These are phyloP conservation scores for Hyphopichia wangnamkhiaoensis DNA, from an alignment of 1,139 yeast species.

Conservation along the genomic window DNA sequence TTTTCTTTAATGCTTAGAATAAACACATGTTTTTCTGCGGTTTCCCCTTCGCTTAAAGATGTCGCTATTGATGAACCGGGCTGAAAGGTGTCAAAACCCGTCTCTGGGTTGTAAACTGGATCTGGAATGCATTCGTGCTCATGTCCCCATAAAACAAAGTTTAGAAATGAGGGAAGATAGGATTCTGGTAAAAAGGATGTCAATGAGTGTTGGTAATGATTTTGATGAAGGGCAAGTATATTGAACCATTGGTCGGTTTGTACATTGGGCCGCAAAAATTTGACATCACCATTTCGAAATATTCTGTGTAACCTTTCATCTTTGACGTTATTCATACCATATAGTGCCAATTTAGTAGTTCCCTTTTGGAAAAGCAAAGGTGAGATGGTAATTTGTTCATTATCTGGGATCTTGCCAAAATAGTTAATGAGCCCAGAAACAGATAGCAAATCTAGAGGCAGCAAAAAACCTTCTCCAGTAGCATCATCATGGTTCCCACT, in stretches of 20 bases:
- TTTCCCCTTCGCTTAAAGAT: conserved; percentile 83
- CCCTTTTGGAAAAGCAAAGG: conserved; percentile 88
- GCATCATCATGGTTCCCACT: conserved; percentile 98
- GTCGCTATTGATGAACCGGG: conserved; percentile 97
- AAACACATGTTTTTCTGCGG: conserved; percentile 72
- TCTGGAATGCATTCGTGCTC: conserved; percentile 92
- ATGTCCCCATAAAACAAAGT: conserved; percentile 94
- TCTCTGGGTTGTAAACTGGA: conserved; percentile 63
- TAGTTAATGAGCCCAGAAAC: conserved; percentile 85
- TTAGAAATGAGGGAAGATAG: conserved; percentile 77
- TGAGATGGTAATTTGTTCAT: conserved; percentile 70
- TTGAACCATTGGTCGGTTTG: conserved; percentile 76
- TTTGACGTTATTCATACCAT: conserved; percentile 85
- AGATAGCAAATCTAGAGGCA: conserved; percentile 83
- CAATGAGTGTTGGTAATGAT: conserved; percentile 75
- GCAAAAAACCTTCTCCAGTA: conserved; percentile 82
- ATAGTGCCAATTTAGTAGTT: conserved; percentile 73
- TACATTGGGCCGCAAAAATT: conserved; percentile 69
- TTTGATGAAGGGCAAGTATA: conserved; percentile 89
- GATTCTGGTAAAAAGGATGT: conserved; percentile 84
- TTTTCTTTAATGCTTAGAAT: conserved; percentile 63
- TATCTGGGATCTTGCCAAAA: conserved; percentile 80
- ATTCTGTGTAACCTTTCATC: conserved; percentile 87
- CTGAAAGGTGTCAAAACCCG: conserved; percentile 78
- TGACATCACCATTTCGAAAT: conserved; percentile 77